phyloP scores from a whole-genome alignment of 495 filamentous ascomycete species.

The Lophiotrema nucula region DNA sequence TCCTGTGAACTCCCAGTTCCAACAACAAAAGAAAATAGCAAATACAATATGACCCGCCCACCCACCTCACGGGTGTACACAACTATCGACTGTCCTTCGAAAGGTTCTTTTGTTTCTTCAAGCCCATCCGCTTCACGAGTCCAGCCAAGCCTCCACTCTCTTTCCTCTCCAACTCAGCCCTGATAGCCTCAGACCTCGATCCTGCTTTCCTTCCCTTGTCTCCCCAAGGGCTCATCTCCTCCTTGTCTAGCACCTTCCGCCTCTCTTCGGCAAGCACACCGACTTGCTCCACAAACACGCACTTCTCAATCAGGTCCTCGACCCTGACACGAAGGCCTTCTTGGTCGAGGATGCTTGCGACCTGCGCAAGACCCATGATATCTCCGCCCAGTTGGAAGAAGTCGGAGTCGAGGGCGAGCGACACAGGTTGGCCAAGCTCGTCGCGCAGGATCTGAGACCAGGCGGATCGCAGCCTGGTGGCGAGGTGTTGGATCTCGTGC shows the following conservation, averaged over 20 bases:
- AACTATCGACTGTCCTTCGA: not conserved
- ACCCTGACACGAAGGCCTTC: slow-evolving; percentile 51
- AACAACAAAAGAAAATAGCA: not conserved
- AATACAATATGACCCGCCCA: not conserved
- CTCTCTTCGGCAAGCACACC: slow-evolving; percentile 40
- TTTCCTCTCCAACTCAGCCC: slow-evolving; percentile 1
- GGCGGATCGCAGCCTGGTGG: slow-evolving; percentile 48
- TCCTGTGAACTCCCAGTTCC: not conserved
- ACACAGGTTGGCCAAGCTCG: slow-evolving; percentile 27
- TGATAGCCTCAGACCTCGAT: not conserved
- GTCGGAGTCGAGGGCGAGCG: slow-evolving; percentile 48
- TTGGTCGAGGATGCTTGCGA: slow-evolving; percentile 50
- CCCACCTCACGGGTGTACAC: not conserved
- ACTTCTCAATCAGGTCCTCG: slow-evolving; percentile 52
- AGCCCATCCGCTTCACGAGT: slow-evolving; percentile 9
- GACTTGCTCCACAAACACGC: slow-evolving; percentile 53
- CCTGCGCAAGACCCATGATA: slow-evolving; percentile 52
- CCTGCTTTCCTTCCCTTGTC: slow-evolving; percentile 18
- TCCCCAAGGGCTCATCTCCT: slow-evolving; percentile 24
- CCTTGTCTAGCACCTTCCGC: slow-evolving; percentile 21
- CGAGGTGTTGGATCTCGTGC: slow-evolving; percentile 50
- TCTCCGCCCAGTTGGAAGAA: slow-evolving; percentile 58
- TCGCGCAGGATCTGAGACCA: slow-evolving; percentile 54
- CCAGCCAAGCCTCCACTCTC: slow-evolving; percentile 6
- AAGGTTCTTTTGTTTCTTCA: slow-evolving; percentile 1